Conservation (phyloP, 768 basidiomycete species). For the Suillus hirtellus region DNA sequence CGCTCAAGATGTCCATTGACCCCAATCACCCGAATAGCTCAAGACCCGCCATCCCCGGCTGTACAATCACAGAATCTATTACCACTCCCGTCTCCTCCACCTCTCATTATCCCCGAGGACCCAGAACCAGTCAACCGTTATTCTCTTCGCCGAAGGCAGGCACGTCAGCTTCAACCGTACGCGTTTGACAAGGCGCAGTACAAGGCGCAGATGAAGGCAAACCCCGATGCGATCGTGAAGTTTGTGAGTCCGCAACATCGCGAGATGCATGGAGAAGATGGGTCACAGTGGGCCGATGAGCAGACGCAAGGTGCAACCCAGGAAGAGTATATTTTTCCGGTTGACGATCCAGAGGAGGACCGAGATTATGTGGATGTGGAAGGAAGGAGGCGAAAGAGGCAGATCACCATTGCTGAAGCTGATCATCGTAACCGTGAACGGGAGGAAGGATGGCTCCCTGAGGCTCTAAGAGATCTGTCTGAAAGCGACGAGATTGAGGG, state of each 20-base stretch:
- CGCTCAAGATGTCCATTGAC: neutral
- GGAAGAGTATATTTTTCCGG: slow-evolving; percentile 29
- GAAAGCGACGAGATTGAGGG: slow-evolving; percentile 45
- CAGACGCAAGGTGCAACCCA: slow-evolving; percentile 18
- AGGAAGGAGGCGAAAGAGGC: slow-evolving; percentile 16
- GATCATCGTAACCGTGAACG: slow-evolving; percentile 6
- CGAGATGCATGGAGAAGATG: slow-evolving; percentile 24
- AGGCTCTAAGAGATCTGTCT: slow-evolving; percentile 37
- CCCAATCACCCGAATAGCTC: neutral
- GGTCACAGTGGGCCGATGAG: slow-evolving; percentile 32
- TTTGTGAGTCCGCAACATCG: slow-evolving; percentile 37
- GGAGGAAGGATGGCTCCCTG: slow-evolving; percentile 32
- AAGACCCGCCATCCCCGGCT: neutral
- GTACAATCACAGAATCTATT: neutral
- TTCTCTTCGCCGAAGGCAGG: slow-evolving; percentile 53
- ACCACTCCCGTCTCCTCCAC: slow-evolving; percentile 8
- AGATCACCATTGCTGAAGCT: slow-evolving; percentile 3
- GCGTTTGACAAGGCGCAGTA: slow-evolving; percentile 55
- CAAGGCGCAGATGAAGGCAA: slow-evolving; percentile 46
- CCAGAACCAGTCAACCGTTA: slow-evolving; percentile 40
- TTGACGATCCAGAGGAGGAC: slow-evolving; percentile 25
- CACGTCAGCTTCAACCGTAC: slow-evolving; percentile 64
- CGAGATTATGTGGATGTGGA: slow-evolving; percentile 27
- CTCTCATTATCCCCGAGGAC: slow-evolving; percentile 19
- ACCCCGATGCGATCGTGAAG: slow-evolving; percentile 72